A percentile compares a stretch with the other conserved stretches of the same genome.
phyloP scores from a whole-genome alignment of 73 alveolate genomes.

The Effrenium voratum region DNA sequence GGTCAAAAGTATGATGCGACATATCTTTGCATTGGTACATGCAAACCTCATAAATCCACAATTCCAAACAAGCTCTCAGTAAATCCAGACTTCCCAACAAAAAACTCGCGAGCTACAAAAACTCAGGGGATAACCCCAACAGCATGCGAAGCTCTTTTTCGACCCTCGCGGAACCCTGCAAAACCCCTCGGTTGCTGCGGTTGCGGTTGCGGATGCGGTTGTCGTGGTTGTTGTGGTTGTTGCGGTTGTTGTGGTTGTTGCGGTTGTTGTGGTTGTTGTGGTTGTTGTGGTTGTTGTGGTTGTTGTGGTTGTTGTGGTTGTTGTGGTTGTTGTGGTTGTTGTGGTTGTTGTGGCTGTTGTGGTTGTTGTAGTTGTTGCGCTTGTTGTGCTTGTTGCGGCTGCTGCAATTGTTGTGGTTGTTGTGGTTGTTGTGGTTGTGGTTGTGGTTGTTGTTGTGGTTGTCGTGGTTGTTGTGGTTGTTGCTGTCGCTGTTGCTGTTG shows the following conservation, averaged over 20 bases:
- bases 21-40: too few relatives aligned
- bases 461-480: not conserved
- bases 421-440: not conserved
- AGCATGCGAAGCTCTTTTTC: not conserved
- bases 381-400: not conserved
- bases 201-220: not conserved
- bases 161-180: not conserved
- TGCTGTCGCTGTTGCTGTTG: not conserved
- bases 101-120: constrained; percentile 48
- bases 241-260: not conserved
- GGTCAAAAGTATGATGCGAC: too few relatives aligned
- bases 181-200: not conserved
- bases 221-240: not conserved
- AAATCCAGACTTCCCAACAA: constrained; percentile 7
- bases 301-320: not conserved
- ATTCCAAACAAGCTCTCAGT: too few relatives aligned
- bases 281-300: not conserved
- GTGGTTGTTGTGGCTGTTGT: not conserved
- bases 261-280: not conserved
- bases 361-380: not conserved
- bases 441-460: not conserved
- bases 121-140: not conserved
- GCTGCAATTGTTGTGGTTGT: not conserved
- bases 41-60: too few relatives aligned
- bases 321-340: not conserved